A percentile compares a stretch with the other conserved stretches of the same genome.
Evolutionary conservation across 768 basidiomycete genomes (phyloP).

Genomic region (Termitomyces sp.): DNA sequence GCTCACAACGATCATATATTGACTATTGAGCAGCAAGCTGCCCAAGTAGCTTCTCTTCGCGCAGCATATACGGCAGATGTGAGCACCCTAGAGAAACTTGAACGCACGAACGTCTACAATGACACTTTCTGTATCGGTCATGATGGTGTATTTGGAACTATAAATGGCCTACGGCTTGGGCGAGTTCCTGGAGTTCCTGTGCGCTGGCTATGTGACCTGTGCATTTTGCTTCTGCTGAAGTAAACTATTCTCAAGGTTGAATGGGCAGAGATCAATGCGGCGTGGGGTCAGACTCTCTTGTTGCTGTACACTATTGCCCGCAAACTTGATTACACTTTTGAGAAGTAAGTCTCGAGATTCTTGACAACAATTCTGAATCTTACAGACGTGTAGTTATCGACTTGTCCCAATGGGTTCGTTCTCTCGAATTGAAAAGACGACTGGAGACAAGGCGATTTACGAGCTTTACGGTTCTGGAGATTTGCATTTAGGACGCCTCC

Average conservation of each 20-base stretch:
- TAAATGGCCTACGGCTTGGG: constrained; percentile 91
- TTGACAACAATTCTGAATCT: neutral
- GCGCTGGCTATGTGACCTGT: constrained; percentile 20
- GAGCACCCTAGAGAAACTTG: constrained; percentile 74
- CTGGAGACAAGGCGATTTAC: constrained; percentile 77
- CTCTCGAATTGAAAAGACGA: constrained; percentile 82
- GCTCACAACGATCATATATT: constrained; percentile 70
- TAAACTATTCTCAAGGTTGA: constrained; percentile 60
- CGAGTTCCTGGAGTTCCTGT: constrained; percentile 82
- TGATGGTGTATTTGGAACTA: constrained; percentile 95
- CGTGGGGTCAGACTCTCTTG: constrained; percentile 95
- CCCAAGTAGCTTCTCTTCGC: constrained; percentile 65
- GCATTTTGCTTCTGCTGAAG: constrained; percentile 6
- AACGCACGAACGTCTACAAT: constrained; percentile 91
- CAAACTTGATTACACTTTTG: constrained; percentile 87
- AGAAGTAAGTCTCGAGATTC: constrained; percentile 49
- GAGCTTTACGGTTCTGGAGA: constrained; percentile 96
- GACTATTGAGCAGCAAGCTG: constrained; percentile 56
- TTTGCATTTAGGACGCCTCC: constrained; percentile 76
- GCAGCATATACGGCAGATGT: constrained; percentile 78
- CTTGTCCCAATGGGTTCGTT: constrained; percentile 94
- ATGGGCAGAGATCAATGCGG: constrained; percentile 98
- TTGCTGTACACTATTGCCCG: constrained; percentile 86
- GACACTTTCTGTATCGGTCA: constrained; percentile 95
- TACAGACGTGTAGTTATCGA: constrained; percentile 58